Base-by-base conservation (phyloP, 805 yeast genomes). In the Kregervanrija fluxuum region DNA sequence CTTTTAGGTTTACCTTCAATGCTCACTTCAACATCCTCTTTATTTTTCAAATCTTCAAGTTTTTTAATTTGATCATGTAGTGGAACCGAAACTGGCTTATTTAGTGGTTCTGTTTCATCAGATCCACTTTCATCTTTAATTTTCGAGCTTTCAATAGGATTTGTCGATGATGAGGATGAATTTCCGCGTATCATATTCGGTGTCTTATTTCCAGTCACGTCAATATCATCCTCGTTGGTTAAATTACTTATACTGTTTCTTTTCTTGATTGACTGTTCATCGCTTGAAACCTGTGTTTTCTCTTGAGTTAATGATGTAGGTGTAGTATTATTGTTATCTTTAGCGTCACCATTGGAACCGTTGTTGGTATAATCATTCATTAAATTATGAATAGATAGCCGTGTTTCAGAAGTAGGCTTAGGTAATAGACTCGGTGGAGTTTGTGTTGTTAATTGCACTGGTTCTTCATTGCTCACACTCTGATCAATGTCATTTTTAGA, bases 1-100 rank as follows among this genome's bases (percentile, higher is more conserved):
- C 85, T 66, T 44, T 63, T 74, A 2, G 93, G 90, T 61, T 82
- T 80, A 8, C 51, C 50, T 8, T 44, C 50, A 11, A 41, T 22
- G n/a, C 33, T 48, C 41, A 33, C 35, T n/a, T 41, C 48, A 11
- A 43, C 28, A 6, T 45, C 46, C 14, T 51, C 50, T 37, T 53
- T 39, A 16, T 49, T 66, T 49, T 55, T 69, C 67, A 53, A 54
- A 54, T 42, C 48, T 50, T 64, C 55, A 46, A 62, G 45, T 28
- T 52, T 54, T 38, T 55, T 48, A 3, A 54, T 55, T 41, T 55
- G 55, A 31, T 59, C 53, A n/a, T 56, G 60, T 40, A 56, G 39
- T 9, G 49, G 37, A 11, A 38, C 15, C 5, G 51, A 30, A 5
- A 22, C 28, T 22, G 54, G 30, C 32, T 34, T 48, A 6, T 22